phyloP scores from a whole-genome alignment of 2,329 filamentous ascomycete species.

The Lachnum nothofagi region DNA sequence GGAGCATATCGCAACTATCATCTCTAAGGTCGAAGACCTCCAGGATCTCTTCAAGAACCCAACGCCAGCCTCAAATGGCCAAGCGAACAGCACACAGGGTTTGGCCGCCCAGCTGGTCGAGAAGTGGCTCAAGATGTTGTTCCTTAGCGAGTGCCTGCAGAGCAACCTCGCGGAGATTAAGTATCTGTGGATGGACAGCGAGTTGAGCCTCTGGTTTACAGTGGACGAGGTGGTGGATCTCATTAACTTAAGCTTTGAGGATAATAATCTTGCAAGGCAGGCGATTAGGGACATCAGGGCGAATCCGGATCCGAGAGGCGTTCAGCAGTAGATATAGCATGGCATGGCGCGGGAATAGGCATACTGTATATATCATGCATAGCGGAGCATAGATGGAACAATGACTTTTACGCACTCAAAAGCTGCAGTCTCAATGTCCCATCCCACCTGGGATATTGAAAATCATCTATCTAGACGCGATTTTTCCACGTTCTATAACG shows the following conservation, averaged over 20 bases:
- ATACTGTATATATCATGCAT: too few species aligned
- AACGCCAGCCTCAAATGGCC: slow-evolving; percentile 1
- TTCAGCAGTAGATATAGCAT: too few species aligned
- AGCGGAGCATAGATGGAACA: too few species aligned
- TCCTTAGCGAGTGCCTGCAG: slow-evolving; percentile 59
- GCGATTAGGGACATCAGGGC: slow-evolving; percentile 54
- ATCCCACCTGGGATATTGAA: too few species aligned
- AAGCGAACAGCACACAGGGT: slow-evolving; percentile 37
- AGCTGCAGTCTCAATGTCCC: too few species aligned
- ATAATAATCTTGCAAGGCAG: slow-evolving; percentile 52
- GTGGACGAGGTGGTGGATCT: slow-evolving; percentile 58
- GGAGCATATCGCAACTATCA: slow-evolving; percentile 55
- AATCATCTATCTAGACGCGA: too few species aligned
- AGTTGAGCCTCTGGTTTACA: slow-evolving; percentile 59
- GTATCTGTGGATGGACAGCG: slow-evolving; percentile 61
- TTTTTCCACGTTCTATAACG: too few species aligned
- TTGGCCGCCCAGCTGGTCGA: slow-evolving; percentile 56
- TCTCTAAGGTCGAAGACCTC: slow-evolving; percentile 51
- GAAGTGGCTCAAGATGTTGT: slow-evolving; percentile 60
- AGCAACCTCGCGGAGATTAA: slow-evolving; percentile 60
- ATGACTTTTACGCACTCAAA: too few species aligned
- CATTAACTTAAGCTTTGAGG: slow-evolving; percentile 59
- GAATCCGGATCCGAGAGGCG: slow-evolving; percentile 40
- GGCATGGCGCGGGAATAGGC: too few species aligned
- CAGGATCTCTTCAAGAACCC: slow-evolving; percentile 54